Evolutionary conservation across 768 basidiomycete genomes (phyloP).

Genomic region (Mycena amicta): DNA sequence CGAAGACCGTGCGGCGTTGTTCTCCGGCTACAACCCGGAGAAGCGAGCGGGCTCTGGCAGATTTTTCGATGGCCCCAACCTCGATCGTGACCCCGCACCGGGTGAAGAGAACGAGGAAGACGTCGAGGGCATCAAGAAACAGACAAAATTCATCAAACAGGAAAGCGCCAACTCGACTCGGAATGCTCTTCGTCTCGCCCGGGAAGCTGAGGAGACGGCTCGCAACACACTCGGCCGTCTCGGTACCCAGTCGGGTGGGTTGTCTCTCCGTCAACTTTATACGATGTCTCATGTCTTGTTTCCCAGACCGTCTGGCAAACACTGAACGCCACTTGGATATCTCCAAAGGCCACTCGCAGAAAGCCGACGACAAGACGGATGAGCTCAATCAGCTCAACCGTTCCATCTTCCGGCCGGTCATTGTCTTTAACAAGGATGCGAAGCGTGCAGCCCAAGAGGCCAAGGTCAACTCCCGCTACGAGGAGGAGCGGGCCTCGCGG

Average conservation of each 20-base stretch:
- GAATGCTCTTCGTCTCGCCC: slow-evolving; percentile 89
- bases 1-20: slow-evolving; percentile 71
- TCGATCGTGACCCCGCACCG: slow-evolving; percentile 48
- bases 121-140: slow-evolving; percentile 92
- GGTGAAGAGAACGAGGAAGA: slow-evolving; percentile 86
- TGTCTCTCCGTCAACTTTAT: background rate
- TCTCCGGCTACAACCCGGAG: slow-evolving; percentile 70
- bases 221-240: slow-evolving; percentile 80
- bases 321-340: slow-evolving; percentile 95
- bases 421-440: slow-evolving; percentile 89
- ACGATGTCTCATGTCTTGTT: background rate
- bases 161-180: slow-evolving; percentile 87
- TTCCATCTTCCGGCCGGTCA: slow-evolving; percentile 91
- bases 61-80: slow-evolving; percentile 66
- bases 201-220: slow-evolving; percentile 97
- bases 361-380: slow-evolving; percentile 91
- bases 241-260: slow-evolving; percentile 90
- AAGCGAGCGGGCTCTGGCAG: slow-evolving; percentile 52
- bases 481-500: slow-evolving; percentile 81
- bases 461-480: slow-evolving; percentile 82
- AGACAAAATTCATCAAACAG: slow-evolving; percentile 87
- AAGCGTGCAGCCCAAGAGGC: slow-evolving; percentile 88
- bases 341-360: slow-evolving; percentile 80
- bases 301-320: slow-evolving; percentile 81
- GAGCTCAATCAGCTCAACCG: slow-evolving; percentile 94